Evolutionary conservation across 441 rosid genomes (phyloP).

Genomic region (Manihot esculenta): DNA sequence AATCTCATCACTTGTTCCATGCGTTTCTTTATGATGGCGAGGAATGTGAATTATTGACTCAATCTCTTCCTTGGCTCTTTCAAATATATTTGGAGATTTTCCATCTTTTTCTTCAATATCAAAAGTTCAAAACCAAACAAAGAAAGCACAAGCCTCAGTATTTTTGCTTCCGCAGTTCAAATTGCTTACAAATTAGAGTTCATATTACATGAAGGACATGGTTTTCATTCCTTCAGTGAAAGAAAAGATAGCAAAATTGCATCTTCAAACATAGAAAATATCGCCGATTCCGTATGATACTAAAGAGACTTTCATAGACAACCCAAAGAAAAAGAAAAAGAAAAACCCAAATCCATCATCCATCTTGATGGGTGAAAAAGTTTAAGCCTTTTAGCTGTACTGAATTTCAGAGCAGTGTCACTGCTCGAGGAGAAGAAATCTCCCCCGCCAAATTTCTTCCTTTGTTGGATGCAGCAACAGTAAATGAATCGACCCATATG

Average conservation of each 20-base stretch:
- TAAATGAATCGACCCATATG: not conserved
- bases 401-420: not conserved
- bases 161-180: not conserved
- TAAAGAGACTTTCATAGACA: not conserved
- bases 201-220: not conserved
- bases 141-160: not conserved
- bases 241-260: not conserved
- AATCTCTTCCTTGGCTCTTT: slow-evolving; percentile 41
- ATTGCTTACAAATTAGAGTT: not conserved
- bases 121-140: not conserved
- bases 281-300: not conserved
- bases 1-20: slow-evolving; percentile 57
- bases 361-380: not conserved
- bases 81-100: slow-evolving; percentile 35
- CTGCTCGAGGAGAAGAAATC: not conserved
- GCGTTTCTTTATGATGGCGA: slow-evolving; percentile 44
- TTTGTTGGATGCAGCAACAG: not conserved
- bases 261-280: not conserved
- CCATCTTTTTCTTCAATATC: slow-evolving; percentile 28
- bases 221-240: not conserved
- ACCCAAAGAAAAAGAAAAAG: too few relatives aligned
- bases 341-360: not conserved
- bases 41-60: slow-evolving; percentile 32
- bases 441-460: not conserved
- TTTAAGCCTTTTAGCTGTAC: not conserved